Conservation (phyloP, 169 alveolate species). For the Plasmodium sp. region DNA sequence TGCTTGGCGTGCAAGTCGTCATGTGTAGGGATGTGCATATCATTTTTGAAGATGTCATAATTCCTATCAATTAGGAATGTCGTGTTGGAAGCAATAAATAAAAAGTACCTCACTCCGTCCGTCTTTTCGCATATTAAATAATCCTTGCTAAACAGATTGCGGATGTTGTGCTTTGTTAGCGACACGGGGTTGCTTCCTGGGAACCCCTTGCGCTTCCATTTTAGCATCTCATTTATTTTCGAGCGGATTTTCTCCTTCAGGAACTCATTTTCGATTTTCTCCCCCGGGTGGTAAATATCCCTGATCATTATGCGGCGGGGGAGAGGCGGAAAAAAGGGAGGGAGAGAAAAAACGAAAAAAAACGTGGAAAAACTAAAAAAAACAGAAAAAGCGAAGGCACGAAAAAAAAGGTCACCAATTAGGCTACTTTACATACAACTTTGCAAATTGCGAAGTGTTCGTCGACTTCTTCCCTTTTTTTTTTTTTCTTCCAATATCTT, state of each 20-base stretch:
- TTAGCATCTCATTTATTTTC: conserved; percentile 83
- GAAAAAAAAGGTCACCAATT: neutral
- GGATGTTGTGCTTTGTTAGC: conserved; percentile 80
- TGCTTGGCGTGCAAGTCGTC: conserved; percentile 84
- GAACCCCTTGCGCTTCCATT: conserved; percentile 89
- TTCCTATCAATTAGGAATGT: conserved; percentile 90
- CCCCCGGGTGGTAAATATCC: conserved; percentile 60
- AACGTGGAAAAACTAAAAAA: neutral
- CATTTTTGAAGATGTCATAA: conserved; percentile 86
- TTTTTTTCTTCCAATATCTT: neutral
- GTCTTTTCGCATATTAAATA: conserved; percentile 94
- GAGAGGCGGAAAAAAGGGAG: neutral
- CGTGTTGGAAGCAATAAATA: conserved; percentile 89
- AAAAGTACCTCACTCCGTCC: conserved; percentile 91
- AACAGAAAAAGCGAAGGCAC: neutral
- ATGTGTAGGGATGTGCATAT: conserved; percentile 85
- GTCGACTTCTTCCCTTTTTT: neutral
- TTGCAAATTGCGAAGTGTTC: neutral
- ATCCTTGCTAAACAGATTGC: conserved; percentile 79
- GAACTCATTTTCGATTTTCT: conserved; percentile 67
- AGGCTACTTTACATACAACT: neutral
- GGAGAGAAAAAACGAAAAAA: neutral
- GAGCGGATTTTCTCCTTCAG: conserved; percentile 70
- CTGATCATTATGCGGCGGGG: conserved; percentile 5
- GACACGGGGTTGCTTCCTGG: conserved; percentile 94